Conservation (phyloP, 169 alveolate species). For the Cryptosporidium bovis region DNA sequence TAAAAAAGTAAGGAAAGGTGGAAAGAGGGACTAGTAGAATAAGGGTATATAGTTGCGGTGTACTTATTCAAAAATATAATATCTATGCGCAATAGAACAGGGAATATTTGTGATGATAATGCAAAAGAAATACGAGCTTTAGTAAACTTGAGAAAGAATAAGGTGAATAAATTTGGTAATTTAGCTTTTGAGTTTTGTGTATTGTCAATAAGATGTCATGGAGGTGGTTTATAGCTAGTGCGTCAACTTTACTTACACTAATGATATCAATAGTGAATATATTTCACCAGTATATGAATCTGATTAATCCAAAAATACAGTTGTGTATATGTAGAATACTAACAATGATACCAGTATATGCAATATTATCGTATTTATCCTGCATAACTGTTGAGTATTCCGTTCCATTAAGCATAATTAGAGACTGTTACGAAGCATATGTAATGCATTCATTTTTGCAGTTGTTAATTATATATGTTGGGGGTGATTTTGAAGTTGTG, state of each 20-base stretch:
- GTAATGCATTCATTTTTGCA: conserved; percentile 63
- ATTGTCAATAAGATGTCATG: conserved; percentile 28
- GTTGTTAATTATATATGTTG: conserved; percentile 28
- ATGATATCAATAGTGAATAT: conserved; percentile 44
- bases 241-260: conserved; percentile 42
- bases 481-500: conserved; percentile 38
- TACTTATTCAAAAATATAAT: too few relatives aligned
- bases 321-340: conserved; percentile 53
- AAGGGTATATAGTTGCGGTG: too few relatives aligned
- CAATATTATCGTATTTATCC: conserved; percentile 39
- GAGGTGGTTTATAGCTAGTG: conserved; percentile 43
- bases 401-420: conserved; percentile 17
- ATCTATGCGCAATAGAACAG: too few relatives aligned
- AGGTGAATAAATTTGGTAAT: not conserved
- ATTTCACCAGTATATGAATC: conserved; percentile 35
- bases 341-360: conserved; percentile 74
- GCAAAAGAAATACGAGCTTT: not conserved
- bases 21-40: too few relatives aligned
- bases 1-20: too few relatives aligned
- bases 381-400: conserved; percentile 27
- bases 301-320: conserved; percentile 56
- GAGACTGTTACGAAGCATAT: conserved; percentile 71
- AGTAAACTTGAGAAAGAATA: not conserved
- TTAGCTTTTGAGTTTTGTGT: not conserved
- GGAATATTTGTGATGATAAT: too few relatives aligned